Percentiles rank a stretch among this genome's conserved stretches.
phyloP scores from a whole-genome alignment of 148 eudicot genomes.

The Drosera capensis region DNA sequence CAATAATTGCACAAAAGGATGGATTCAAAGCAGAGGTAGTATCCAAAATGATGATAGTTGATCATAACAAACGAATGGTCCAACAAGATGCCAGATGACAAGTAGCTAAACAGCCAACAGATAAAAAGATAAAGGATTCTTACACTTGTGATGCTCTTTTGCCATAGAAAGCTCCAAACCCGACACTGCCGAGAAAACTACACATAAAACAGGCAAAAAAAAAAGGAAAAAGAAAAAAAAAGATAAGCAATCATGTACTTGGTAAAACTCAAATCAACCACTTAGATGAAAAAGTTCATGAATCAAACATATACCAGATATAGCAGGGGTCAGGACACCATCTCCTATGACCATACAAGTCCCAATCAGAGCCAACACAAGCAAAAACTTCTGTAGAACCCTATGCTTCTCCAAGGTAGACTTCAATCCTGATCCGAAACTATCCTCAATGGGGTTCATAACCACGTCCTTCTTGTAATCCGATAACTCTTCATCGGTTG shows the following conservation, averaged over 20 bases:
- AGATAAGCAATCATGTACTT: too few relatives aligned
- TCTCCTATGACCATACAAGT: constrained; percentile 97
- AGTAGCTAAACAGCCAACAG: neutral
- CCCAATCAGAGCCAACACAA: constrained; percentile 79
- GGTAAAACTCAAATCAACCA: too few relatives aligned
- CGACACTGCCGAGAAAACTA: constrained; percentile 88
- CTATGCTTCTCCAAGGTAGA: constrained; percentile 57
- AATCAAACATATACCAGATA: constrained; percentile 76
- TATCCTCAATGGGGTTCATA: constrained; percentile 45
- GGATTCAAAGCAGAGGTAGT: too few relatives aligned
- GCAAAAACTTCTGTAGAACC: constrained; percentile 58
- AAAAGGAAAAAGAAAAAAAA: neutral
- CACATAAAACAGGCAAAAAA: constrained; percentile 2
- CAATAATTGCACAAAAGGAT: too few relatives aligned
- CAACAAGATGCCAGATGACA: neutral
- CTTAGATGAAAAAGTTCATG: too few relatives aligned
- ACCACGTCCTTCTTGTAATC: constrained; percentile 68
- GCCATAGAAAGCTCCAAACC: constrained; percentile 85
- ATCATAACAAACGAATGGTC: neutral
- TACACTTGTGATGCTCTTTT: constrained; percentile 65
- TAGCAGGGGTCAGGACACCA: constrained; percentile 82
- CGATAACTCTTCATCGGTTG: constrained; percentile 69
- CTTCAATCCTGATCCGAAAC: constrained; percentile 39
- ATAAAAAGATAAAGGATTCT: constrained; percentile 9
- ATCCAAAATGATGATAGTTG: neutral